Percentiles rank a stretch among this genome's conserved stretches.
These are phyloP conservation scores for Capsicum rhomboideum DNA, from an alignment of 257 asterid species.

Conservation along the genomic window DNA sequence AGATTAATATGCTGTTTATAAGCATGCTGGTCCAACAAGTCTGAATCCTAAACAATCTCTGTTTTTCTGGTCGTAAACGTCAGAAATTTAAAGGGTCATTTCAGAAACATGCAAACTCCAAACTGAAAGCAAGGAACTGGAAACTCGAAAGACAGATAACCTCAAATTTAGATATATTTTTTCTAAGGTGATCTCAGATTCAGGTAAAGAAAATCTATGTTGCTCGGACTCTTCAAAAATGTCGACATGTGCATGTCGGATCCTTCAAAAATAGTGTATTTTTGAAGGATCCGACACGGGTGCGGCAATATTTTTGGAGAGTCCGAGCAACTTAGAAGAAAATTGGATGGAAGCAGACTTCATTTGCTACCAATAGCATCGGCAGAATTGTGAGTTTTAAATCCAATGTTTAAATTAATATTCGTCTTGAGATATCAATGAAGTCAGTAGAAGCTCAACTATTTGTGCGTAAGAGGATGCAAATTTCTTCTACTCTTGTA, in stretches of 20 bases:
- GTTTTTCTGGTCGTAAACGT: neutral
- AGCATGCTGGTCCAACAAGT: neutral
- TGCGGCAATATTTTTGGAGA: too few species aligned
- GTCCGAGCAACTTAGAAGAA: too few species aligned
- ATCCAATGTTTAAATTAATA: neutral
- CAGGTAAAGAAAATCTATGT: neutral
- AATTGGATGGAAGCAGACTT: neutral
- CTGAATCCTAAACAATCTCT: neutral
- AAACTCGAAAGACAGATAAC: neutral
- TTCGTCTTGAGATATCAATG: neutral
- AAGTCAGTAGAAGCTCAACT: neutral
- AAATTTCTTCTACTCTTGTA: neutral
- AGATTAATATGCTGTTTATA: neutral
- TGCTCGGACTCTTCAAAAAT: too few species aligned
- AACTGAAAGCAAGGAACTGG: neutral
- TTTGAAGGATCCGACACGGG: too few species aligned
- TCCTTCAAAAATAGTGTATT: too few species aligned
- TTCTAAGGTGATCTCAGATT: neutral
- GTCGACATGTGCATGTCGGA: too few species aligned
- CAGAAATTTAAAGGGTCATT: neutral
- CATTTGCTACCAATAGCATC: neutral
- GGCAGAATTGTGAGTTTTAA: neutral
- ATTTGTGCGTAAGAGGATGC: neutral
- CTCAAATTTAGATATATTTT: neutral
- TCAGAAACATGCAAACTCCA: neutral